These are phyloP conservation scores for Trypanosoma platydactyli DNA, from an alignment of 208 protist genomes.

Conservation along the genomic window DNA sequence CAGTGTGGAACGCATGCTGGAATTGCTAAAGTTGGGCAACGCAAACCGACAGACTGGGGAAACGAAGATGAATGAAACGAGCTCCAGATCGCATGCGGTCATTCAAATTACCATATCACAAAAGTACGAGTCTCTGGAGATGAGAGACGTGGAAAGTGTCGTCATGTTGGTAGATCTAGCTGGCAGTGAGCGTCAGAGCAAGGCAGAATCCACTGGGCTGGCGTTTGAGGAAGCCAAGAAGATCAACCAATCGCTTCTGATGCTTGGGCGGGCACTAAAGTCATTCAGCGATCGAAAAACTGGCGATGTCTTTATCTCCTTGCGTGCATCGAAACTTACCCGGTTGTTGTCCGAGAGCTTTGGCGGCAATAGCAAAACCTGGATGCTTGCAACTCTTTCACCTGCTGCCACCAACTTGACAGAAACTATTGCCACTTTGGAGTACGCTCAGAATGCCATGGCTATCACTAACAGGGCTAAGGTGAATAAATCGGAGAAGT, in stretches of 20 bases:
- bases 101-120: slow-evolving; percentile 88
- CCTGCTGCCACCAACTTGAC: slow-evolving; percentile 78
- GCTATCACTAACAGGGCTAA: slow-evolving; percentile 75
- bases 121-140: slow-evolving; percentile 60
- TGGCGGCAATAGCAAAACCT: slow-evolving; percentile 91
- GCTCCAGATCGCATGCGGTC: slow-evolving; percentile 97
- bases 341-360: slow-evolving; percentile 88
- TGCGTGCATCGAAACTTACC: slow-evolving; percentile 91
- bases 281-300: slow-evolving; percentile 77
- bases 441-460: slow-evolving; percentile 82
- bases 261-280: slow-evolving; percentile 86
- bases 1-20: slow-evolving; percentile 57
- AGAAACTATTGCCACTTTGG: slow-evolving; percentile 79
- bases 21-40: slow-evolving; percentile 60
- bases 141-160: slow-evolving; percentile 45
- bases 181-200: slow-evolving; percentile 70
- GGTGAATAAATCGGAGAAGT: slow-evolving; percentile 60
- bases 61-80: slow-evolving; percentile 72
- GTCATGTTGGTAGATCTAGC: slow-evolving; percentile 78
- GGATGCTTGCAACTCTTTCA: slow-evolving; percentile 85
- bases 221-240: slow-evolving; percentile 89
- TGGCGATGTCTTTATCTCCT: slow-evolving; percentile 62
- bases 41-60: slow-evolving; percentile 48
- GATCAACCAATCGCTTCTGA: slow-evolving; percentile 88
- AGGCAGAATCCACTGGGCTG: slow-evolving; percentile 75